Evolutionary conservation across 2,329 filamentous ascomycete species (phyloP).

Genomic region (Fusarium penzigii): DNA sequence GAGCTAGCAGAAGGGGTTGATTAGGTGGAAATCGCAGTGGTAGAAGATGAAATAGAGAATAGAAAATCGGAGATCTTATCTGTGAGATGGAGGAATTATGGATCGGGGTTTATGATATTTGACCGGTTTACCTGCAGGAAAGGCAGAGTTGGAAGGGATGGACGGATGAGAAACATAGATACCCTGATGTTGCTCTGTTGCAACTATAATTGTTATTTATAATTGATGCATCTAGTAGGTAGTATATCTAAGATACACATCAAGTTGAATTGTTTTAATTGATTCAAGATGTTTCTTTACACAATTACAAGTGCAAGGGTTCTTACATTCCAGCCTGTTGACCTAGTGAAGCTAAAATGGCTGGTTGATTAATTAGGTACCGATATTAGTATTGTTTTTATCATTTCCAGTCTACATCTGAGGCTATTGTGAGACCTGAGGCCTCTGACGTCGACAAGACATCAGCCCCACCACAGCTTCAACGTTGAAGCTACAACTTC

Average conservation of each 20-base stretch:
- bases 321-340: too few relatives aligned
- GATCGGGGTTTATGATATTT: not conserved
- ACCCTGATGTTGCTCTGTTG: not conserved
- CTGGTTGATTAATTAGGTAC: too few relatives aligned
- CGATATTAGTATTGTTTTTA: too few relatives aligned
- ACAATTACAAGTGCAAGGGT: too few relatives aligned
- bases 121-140: not conserved
- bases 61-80: too few relatives aligned
- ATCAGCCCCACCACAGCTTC: not conserved
- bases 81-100: too few relatives aligned
- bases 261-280: too few relatives aligned
- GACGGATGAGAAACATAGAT: not conserved
- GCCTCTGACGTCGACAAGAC: not conserved
- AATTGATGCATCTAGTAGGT: not conserved
- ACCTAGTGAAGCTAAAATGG: too few relatives aligned
- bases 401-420: too few relatives aligned
- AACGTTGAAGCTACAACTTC: too few relatives aligned
- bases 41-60: too few relatives aligned
- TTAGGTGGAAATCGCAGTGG: conserved; percentile 2
- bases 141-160: not conserved
- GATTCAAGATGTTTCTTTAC: too few relatives aligned
- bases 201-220: not conserved
- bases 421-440: not conserved
- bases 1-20: conserved; percentile 29
- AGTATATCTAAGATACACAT: not conserved